Conservation (phyloP, 176 grass and related monocot species). For the Ensete ventricosum region DNA sequence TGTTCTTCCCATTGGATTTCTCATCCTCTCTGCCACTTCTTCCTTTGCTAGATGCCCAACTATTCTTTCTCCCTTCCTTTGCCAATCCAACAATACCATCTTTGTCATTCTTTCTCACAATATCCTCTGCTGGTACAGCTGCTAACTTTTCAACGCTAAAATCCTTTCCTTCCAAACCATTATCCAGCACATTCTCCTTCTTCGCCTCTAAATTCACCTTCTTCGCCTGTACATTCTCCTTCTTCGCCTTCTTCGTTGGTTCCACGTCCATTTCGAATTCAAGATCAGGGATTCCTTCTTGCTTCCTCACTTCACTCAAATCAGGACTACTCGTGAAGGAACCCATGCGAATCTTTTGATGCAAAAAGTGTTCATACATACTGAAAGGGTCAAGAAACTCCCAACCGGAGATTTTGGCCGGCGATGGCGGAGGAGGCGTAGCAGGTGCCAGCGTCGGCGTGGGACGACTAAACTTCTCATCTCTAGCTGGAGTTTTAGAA, state of each 20-base stretch:
- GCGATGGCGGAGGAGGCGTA: constrained; percentile 27
- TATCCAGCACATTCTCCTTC: not conserved
- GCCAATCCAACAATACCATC: not conserved
- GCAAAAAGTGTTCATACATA: constrained; percentile 43
- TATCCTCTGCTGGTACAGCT: not conserved
- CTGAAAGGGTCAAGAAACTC: constrained; percentile 72
- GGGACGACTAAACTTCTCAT: constrained; percentile 1
- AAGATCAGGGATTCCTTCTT: constrained; percentile 90
- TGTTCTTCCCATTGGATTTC: constrained; percentile 22
- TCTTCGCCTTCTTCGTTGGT: constrained; percentile 14
- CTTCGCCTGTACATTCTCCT: constrained; percentile 4
- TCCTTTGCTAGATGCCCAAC: constrained; percentile 1
- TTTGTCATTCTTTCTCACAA: constrained; percentile 20
- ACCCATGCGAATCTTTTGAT: constrained; percentile 13
- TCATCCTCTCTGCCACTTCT: constrained; percentile 26
- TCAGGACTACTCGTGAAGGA: constrained; percentile 43
- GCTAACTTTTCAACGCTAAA: not conserved
- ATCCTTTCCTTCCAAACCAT: not conserved
- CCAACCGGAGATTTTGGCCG: constrained; percentile 42
- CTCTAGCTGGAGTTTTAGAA: not conserved
- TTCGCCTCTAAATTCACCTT: not conserved
- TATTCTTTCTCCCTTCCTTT: constrained; percentile 25
- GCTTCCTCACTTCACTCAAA: constrained; percentile 45
- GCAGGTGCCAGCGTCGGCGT: constrained; percentile 25
- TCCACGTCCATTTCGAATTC: constrained; percentile 56